Percentiles rank a stretch among this genome's conserved stretches.
Conservation (phyloP, 202 grass and related monocot genomes). For the Eragrostis tef region DNA sequence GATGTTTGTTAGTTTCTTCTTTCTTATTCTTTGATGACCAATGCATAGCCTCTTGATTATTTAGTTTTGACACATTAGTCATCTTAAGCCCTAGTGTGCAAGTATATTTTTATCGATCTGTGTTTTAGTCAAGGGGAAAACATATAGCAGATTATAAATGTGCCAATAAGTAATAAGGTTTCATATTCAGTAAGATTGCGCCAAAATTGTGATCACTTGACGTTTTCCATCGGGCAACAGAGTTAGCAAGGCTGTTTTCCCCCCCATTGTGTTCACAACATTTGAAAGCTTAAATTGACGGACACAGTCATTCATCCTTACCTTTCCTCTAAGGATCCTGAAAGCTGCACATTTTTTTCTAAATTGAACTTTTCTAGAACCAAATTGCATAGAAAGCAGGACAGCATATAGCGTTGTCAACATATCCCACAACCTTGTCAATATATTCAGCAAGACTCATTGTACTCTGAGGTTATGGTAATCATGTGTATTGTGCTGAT, state of each 20-base stretch:
- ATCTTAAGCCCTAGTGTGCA: background rate
- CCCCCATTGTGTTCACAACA: too few relatives aligned
- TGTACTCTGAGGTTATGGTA: background rate
- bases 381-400: too few relatives aligned
- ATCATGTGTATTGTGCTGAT: background rate
- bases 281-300: conserved; percentile 17
- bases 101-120: background rate
- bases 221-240: background rate
- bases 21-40: conserved; percentile 6
- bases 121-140: background rate
- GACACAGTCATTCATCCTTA: background rate
- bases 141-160: conserved; percentile 19
- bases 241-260: background rate
- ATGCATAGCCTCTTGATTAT: background rate
- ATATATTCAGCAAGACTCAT: background rate
- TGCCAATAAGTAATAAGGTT: conserved; percentile 13
- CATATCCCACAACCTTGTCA: background rate
- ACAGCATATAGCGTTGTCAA: too few relatives aligned
- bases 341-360: background rate
- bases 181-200: background rate
- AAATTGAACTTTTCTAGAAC: too few relatives aligned
- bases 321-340: background rate
- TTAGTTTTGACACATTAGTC: background rate
- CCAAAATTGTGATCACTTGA: background rate
- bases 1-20: background rate